Evolutionary conservation across 106 monocot genomes (phyloP), one percentile per base, ranked within the genome.

Genomic region (Allium cepa): DNA sequence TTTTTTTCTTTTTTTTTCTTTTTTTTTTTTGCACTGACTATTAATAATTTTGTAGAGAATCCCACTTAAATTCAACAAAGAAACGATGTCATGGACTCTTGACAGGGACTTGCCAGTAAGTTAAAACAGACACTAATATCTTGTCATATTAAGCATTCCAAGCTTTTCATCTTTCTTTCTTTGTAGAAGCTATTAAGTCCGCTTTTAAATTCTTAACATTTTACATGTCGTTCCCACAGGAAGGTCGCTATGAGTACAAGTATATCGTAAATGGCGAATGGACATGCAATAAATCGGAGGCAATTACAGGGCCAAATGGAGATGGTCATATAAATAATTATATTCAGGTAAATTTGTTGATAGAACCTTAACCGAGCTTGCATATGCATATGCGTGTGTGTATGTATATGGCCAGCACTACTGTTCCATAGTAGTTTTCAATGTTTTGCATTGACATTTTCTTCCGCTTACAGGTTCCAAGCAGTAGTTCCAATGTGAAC

Each of bases 241-340:
- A 90, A 62, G 97, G 97, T 53, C 71, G 58, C 9, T 99, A 99
- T 46, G 97, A 99, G 68, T 99, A 99, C 83, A 99, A 99, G 68
- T 99, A 99, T 62, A 83, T 99, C 48, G 56, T 92, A 13, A 85
- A 92, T 62, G 97, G 87, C 51, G 59, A 85, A 67, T 97, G 96
- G 96, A 77, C 72, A 14, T 80, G 76, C 72, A 97, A 92, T 53
- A 51, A 75, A 17, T 22, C 80, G 55, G 96, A 97, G 73, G 56
- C 71, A 17, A 36, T 87, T 47, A 92, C 96, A 46, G 27, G 47
- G 16, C 86, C 84, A 13, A 89, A 92, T 64, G 51, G 68, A 52
- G 84, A 82, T 69, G 92, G 89, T 9, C 84, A 99, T 73, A 90
- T 99, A 17, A 99, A 99, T 71, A 92, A 99, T 64, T 99, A 83